Evolutionary conservation across 768 basidiomycete genomes (phyloP).

Genomic region (Hortiboletus campestris): DNA sequence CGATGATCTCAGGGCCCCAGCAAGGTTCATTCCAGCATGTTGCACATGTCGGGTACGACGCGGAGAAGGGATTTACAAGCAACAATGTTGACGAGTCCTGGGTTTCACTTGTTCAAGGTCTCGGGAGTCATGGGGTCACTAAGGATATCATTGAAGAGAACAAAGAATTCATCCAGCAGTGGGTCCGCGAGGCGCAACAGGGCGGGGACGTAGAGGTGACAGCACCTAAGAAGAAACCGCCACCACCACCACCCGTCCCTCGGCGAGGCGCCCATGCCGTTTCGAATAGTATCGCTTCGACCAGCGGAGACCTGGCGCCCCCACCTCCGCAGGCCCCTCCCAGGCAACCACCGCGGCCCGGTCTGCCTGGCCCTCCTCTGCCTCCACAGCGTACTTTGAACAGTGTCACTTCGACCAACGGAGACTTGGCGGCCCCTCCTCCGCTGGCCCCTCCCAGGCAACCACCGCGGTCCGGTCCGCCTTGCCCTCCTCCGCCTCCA

Average conservation of each 20-base stretch:
- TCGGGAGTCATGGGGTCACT: slow-evolving; percentile 65
- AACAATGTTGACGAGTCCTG: slow-evolving; percentile 89
- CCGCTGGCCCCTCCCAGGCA: slow-evolving; percentile 34
- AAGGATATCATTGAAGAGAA: slow-evolving; percentile 70
- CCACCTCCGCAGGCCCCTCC: slow-evolving; percentile 34
- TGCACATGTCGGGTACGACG: slow-evolving; percentile 93
- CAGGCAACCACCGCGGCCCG: slow-evolving; percentile 29
- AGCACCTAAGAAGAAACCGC: slow-evolving; percentile 40
- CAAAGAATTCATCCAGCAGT: slow-evolving; percentile 88
- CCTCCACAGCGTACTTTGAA: slow-evolving; percentile 28
- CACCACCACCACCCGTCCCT: slow-evolving; percentile 37
- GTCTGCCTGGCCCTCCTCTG: slow-evolving; percentile 12
- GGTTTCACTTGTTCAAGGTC: slow-evolving; percentile 65
- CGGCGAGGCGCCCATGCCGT: slow-evolving; percentile 26
- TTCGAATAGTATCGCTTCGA: slow-evolving; percentile 26
- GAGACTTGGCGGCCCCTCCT: slow-evolving; percentile 26
- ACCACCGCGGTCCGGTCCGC: slow-evolving; percentile 20
- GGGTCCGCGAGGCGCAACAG: slow-evolving; percentile 51
- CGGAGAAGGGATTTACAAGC: slow-evolving; percentile 82
- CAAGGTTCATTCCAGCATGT: slow-evolving; percentile 82
- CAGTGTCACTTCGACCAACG: slow-evolving; percentile 24
- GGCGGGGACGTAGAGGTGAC: slow-evolving; percentile 34
- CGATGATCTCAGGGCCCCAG: slow-evolving; percentile 83
- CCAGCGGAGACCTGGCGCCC: slow-evolving; percentile 23
- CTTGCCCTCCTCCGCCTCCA: slow-evolving; percentile 19